These are phyloP conservation scores for Chalciporus piperatus DNA, from an alignment of 768 basidiomycete species.

Conservation along the genomic window DNA sequence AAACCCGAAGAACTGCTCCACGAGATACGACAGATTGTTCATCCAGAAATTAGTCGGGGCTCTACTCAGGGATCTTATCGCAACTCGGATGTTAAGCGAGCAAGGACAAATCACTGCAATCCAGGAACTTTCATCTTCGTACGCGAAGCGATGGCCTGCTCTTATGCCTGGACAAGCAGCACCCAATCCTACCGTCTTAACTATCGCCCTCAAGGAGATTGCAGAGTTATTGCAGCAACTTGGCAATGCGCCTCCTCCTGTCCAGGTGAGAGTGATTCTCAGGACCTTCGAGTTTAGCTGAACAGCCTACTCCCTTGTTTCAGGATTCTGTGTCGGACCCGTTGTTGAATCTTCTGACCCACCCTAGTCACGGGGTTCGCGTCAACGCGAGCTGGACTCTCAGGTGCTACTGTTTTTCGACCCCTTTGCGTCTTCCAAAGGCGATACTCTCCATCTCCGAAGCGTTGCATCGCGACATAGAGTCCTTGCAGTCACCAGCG, in stretches of 20 bases:
- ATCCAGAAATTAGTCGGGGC: conserved; percentile 72
- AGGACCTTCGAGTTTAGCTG: no score
- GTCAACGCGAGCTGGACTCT: conserved; percentile 85
- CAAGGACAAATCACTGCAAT: conserved; percentile 92
- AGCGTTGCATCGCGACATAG: conserved; percentile 80
- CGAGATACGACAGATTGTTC: conserved; percentile 73
- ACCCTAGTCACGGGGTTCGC: conserved; percentile 86
- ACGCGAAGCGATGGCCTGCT: conserved; percentile 89
- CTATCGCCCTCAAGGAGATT: conserved; percentile 77
- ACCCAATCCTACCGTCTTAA: conserved; percentile 64
- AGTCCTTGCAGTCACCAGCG: conserved; percentile 65
- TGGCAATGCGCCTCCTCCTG: conserved; percentile 87
- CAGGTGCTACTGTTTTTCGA: conserved; percentile 86
- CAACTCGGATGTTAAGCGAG: conserved; percentile 85
- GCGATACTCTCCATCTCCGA: conserved; percentile 75
- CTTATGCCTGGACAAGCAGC: conserved; percentile 83
- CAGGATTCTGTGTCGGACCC: conserved; percentile 86
- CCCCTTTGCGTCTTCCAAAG: conserved; percentile 80
- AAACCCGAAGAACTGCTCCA: conserved; percentile 48
- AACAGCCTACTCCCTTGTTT: neutral
- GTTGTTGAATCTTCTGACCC: conserved; percentile 77
- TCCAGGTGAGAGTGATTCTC: conserved; percentile 53
- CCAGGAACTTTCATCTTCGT: conserved; percentile 76
- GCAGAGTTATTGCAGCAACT: conserved; percentile 84
- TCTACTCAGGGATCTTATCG: conserved; percentile 81